Conservation (phyloP, 108 stramenopile species). For the Fragilariopsis cylindrus region DNA sequence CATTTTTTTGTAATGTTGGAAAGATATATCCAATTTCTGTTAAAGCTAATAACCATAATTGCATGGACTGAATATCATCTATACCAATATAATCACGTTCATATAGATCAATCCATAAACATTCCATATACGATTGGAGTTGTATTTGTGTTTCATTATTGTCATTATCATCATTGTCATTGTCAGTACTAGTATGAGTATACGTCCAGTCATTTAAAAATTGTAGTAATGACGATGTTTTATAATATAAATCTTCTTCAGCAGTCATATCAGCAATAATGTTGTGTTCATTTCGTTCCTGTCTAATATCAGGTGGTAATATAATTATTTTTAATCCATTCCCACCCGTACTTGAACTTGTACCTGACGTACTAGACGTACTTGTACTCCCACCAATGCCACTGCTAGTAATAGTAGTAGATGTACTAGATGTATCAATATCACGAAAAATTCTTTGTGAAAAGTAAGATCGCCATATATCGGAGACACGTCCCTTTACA, state of each 20-base stretch:
- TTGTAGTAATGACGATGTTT: constrained; percentile 33
- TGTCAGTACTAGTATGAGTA: background rate
- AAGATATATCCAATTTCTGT: constrained; percentile 34
- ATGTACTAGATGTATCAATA: background rate
- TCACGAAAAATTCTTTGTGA: constrained; percentile 42
- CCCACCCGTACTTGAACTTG: background rate
- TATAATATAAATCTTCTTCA: constrained; percentile 52
- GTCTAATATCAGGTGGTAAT: constrained; percentile 39
- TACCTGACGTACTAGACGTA: no score
- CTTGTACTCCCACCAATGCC: no score
- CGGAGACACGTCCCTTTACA: constrained; percentile 55
- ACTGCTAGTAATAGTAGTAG: background rate
- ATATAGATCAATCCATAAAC: constrained; percentile 47
- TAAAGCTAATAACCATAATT: constrained; percentile 48
- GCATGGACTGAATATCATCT: constrained; percentile 20
- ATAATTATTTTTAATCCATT: constrained; percentile 31
- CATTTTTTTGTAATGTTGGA: background rate
- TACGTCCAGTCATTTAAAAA: constrained; percentile 38
- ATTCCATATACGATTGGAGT: constrained; percentile 26
- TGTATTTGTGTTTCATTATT: constrained; percentile 2
- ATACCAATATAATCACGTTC: constrained; percentile 44
- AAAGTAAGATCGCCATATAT: constrained; percentile 70
- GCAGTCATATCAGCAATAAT: constrained; percentile 59
- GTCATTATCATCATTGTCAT: background rate
- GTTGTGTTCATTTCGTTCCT: constrained; percentile 48